Conservation (phyloP, 164 flowering plant genomes). For the Annona squamosa region DNA sequence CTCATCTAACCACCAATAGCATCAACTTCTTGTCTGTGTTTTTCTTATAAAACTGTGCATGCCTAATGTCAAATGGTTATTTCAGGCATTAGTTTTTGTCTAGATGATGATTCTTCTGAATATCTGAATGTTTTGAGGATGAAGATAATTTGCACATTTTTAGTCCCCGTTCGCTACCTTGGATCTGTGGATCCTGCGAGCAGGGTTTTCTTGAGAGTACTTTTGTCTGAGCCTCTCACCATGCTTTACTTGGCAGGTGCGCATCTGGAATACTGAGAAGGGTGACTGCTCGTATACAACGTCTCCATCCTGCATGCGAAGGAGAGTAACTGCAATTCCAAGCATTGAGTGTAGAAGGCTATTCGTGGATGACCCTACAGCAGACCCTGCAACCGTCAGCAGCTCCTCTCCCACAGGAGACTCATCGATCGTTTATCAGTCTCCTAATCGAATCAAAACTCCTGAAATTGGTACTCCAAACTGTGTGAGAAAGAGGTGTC, state of each 20-base stretch:
- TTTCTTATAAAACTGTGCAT: background rate
- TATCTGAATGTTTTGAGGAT: no score
- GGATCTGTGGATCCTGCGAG: background rate
- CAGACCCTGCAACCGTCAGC: slow-evolving; percentile 3
- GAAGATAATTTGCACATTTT: background rate
- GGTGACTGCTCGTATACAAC: slow-evolving; percentile 28
- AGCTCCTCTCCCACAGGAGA: slow-evolving; percentile 16
- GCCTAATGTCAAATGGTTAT: background rate
- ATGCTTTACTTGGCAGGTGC: slow-evolving; percentile 40
- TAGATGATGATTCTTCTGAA: background rate
- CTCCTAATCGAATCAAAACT: slow-evolving; percentile 16
- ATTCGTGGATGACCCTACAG: slow-evolving; percentile 25
- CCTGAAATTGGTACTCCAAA: slow-evolving; percentile 54
- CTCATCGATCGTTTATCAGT: background rate
- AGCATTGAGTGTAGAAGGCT: slow-evolving; percentile 32
- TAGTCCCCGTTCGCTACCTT: background rate
- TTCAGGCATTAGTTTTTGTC: background rate
- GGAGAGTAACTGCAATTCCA: slow-evolving; percentile 62
- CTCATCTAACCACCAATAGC: background rate
- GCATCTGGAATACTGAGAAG: slow-evolving; percentile 40
- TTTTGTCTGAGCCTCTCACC: background rate
- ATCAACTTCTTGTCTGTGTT: background rate
- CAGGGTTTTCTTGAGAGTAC: background rate
- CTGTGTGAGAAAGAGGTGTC: slow-evolving; percentile 26
- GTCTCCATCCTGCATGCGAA: slow-evolving; percentile 46